Conservation (phyloP, 1,139 yeast species). For the Zygosaccharomyces pseudobailii region DNA sequence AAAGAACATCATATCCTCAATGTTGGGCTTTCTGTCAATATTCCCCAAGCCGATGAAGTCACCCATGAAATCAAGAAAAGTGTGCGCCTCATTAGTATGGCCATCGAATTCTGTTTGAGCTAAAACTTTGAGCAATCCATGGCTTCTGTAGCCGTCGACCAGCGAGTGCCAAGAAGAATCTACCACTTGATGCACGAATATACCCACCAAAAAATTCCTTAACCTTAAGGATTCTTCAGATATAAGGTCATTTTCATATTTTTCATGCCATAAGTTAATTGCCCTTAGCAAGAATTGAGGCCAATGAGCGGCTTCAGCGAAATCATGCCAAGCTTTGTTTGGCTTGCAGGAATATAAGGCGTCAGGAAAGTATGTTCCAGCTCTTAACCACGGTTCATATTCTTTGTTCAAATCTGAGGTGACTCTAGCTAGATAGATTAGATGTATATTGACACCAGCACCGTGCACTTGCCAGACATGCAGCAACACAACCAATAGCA, state of each 20-base stretch:
- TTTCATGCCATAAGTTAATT: conserved; percentile 37
- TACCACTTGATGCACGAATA: conserved; percentile 52
- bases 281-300: conserved; percentile 51
- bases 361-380: conserved; percentile 62
- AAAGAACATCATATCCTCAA: conserved; percentile 29
- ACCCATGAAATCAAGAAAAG: conserved; percentile 52
- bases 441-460: conserved; percentile 37
- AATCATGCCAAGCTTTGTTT: conserved; percentile 37
- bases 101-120: conserved; percentile 49
- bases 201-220: conserved; percentile 50
- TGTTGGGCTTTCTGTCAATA: conserved; percentile 32
- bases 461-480: conserved; percentile 5
- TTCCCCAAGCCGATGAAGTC: conserved; percentile 46
- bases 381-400: conserved; percentile 31
- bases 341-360: conserved; percentile 50
- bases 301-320: conserved; percentile 62
- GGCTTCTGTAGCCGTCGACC: conserved; percentile 35
- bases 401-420: conserved; percentile 14
- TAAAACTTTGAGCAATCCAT: conserved; percentile 48
- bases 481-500: conserved; percentile 1
- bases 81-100: conserved; percentile 44
- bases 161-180: conserved; percentile 64
- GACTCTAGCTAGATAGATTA: conserved; percentile 40
- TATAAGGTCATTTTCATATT: conserved; percentile 25
- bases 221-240: conserved; percentile 31